A percentile compares a stretch with the other conserved stretches of the same genome.
Conservation (phyloP, 2,329 filamentous ascomycete species). For the Aureobasidium sp. region DNA sequence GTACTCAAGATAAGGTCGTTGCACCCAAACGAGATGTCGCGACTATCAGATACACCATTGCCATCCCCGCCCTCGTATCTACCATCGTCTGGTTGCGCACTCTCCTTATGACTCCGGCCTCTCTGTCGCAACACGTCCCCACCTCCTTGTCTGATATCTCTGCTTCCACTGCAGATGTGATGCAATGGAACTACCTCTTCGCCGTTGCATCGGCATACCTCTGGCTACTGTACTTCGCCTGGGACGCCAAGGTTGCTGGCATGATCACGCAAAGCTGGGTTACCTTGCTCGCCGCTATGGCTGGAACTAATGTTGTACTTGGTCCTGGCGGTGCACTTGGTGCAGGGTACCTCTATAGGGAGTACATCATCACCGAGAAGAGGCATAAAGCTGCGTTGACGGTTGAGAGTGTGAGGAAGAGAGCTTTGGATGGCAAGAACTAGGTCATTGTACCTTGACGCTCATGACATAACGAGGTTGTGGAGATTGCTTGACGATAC, state of each 20-base stretch:
- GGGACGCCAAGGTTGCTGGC: conserved; percentile 28
- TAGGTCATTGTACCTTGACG: too few species aligned
- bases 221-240: conserved; percentile 29
- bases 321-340: conserved; percentile 29
- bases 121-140: background rate
- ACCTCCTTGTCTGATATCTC: background rate
- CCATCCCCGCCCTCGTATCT: conserved; percentile 7
- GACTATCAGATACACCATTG: conserved; percentile 15
- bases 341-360: conserved; percentile 30
- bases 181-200: conserved; percentile 13
- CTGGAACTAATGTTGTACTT: conserved; percentile 16
- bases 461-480: too few species aligned
- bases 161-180: background rate
- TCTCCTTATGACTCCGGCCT: background rate
- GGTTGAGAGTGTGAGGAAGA: background rate
- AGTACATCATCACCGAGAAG: conserved; percentile 29
- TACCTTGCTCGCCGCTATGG: conserved; percentile 18
- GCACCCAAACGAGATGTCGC: conserved; percentile 18
- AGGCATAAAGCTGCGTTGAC: conserved; percentile 19
- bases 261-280: conserved; percentile 24
- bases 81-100: conserved; percentile 15
- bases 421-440: background rate
- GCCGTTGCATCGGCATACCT: conserved; percentile 19
- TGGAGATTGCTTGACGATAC: too few species aligned
- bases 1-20: conserved; percentile 16